These are phyloP conservation scores for Scleromitrula shiraiana DNA, from an alignment of 2,329 filamentous ascomycete species.

Conservation along the genomic window DNA sequence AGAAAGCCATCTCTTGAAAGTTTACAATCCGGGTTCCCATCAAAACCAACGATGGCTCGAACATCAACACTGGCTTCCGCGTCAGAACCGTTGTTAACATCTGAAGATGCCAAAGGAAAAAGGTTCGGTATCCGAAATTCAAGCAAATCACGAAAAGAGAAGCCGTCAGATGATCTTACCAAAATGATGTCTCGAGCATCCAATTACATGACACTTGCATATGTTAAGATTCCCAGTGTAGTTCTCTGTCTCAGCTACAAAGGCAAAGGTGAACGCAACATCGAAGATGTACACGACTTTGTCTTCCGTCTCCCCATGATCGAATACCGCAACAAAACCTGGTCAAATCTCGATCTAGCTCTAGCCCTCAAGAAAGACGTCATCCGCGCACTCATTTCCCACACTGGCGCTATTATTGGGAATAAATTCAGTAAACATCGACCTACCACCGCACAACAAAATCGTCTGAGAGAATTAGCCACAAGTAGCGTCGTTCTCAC, in stretches of 20 bases:
- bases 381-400: slow-evolving; percentile 86
- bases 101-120: slow-evolving; percentile 31
- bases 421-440: slow-evolving; percentile 93
- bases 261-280: slow-evolving; percentile 87
- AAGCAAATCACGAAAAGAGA: slow-evolving; percentile 47
- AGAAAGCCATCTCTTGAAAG: slow-evolving; percentile 30
- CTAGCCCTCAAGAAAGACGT: slow-evolving; percentile 91
- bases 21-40: slow-evolving; percentile 19
- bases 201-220: slow-evolving; percentile 94
- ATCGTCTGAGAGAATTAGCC: slow-evolving; percentile 74
- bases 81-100: slow-evolving; percentile 20
- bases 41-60: slow-evolving; percentile 22
- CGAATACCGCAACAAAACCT: slow-evolving; percentile 97
- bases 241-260: slow-evolving; percentile 95
- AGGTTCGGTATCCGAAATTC: slow-evolving; percentile 48
- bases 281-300: slow-evolving; percentile 95
- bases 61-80: slow-evolving; percentile 20
- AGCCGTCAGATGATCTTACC: slow-evolving; percentile 77
- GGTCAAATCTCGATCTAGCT: slow-evolving; percentile 94
- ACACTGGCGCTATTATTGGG: slow-evolving; percentile 91
- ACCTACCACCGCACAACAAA: slow-evolving; percentile 71
- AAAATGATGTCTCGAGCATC: slow-evolving; percentile 95
- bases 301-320: slow-evolving; percentile 92
- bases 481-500: slow-evolving; percentile 42
- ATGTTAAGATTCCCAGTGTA: slow-evolving; percentile 91